Base-by-base conservation (phyloP, 306 rosid species). In the Alnus glutinosa region DNA sequence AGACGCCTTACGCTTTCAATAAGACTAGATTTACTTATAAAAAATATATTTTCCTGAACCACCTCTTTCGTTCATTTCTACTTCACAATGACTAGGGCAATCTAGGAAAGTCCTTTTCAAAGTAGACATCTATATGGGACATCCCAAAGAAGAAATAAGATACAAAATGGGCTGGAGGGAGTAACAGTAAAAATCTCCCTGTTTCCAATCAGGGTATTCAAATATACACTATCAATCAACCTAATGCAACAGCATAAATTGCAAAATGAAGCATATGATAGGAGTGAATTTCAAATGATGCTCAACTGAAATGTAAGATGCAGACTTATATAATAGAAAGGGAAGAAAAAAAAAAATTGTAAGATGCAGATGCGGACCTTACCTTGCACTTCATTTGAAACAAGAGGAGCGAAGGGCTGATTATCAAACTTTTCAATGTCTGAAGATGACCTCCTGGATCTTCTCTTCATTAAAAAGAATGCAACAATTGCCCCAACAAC, bases 401-500 rank as follows among this genome's bases (percentile, higher is more conserved):
- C 81, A 66, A 81, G 92, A 46, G 92, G 90, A 76, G 90, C 80
- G 66, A 86, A 90, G 52, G 97, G 96, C 77, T 78, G 92, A 57
- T 83, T 88, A 63, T 92, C 90, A 74, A 85, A 64, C 94, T 89
- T 96, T 83, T 93, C 97, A 28, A 85, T 32, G 75, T 96, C 97
- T 0, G 82, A n/a, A 57, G 84, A 89, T 4, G 94, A 79, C 87
- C 68, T 96, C 84, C 81, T 90, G 18, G 92, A 81, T 90, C 82
- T 90, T 91, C 82, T 89, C 91, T 88, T 96, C 87, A 91, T 64
- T 70, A 96, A 59, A 73, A 93, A 88, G 86, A 90, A 91, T 79
- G 93, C 97, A 69, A 91, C 54, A 70, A 93, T 80, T 59, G 91
- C 98, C 67, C 91, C 91, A 75, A 93, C 90, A 74, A 93, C 90